Evolutionary conservation across 768 basidiomycete species (phyloP).

Genomic region (Sarcomyxa edulis): DNA sequence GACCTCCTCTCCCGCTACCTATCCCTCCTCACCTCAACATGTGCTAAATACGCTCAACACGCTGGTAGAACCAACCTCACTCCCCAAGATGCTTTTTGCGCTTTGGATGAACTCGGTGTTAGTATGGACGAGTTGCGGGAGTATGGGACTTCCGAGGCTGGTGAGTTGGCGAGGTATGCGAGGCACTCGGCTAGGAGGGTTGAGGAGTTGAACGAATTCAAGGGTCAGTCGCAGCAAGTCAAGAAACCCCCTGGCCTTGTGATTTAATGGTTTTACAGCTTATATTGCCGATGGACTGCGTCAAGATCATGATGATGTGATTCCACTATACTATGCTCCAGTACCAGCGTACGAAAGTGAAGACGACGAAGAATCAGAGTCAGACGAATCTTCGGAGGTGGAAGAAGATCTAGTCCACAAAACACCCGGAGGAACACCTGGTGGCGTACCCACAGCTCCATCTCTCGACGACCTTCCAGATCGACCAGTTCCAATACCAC

Average conservation of each 20-base stretch:
- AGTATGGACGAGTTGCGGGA: slow-evolving; percentile 64
- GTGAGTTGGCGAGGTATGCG: slow-evolving; percentile 65
- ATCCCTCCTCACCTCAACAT: slow-evolving; percentile 56
- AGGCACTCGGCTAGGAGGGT: slow-evolving; percentile 56
- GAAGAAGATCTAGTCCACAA: slow-evolving; percentile 20
- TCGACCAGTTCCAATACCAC: too few species aligned
- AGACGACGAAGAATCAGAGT: slow-evolving; percentile 22
- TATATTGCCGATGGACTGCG: slow-evolving; percentile 55
- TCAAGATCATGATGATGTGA: slow-evolving; percentile 48
- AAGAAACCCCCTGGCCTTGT: slow-evolving; percentile 9
- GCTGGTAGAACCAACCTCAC: slow-evolving; percentile 60
- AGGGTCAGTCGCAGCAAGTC: slow-evolving; percentile 42
- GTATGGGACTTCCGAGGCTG: slow-evolving; percentile 61
- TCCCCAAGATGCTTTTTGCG: slow-evolving; percentile 54
- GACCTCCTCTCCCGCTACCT: slow-evolving; percentile 77
- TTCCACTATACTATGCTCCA: slow-evolving; percentile 44
- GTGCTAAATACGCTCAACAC: slow-evolving; percentile 70
- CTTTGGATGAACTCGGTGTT: slow-evolving; percentile 73
- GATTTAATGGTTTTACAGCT: slow-evolving; percentile 48
- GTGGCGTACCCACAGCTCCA: slow-evolving; percentile 21
- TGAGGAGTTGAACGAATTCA: slow-evolving; percentile 72
- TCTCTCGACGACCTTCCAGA: slow-evolving; percentile 21
- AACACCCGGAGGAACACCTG: slow-evolving; percentile 9
- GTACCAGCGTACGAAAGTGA: slow-evolving; percentile 25
- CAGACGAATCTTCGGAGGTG: slow-evolving; percentile 16